Conservation (phyloP, 2,329 filamentous ascomycete species). For the Rachicladosporium sp. region DNA sequence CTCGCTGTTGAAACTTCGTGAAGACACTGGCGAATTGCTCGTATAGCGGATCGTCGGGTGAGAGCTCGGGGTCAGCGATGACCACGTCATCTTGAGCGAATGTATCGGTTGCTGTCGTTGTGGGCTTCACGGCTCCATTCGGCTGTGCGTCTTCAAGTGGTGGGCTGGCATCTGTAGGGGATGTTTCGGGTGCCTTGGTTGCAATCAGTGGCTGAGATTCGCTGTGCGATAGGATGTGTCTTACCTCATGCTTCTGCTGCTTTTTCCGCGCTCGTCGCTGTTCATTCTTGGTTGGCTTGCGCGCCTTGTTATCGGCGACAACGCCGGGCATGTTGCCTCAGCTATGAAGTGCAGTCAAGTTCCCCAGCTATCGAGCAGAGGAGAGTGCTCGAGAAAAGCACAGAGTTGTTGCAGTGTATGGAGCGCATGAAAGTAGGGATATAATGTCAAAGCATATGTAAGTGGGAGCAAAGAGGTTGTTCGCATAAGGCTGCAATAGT, state of each 20-base stretch:
- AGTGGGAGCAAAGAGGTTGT: no score
- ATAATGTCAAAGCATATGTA: no score
- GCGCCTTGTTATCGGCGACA: slow-evolving; percentile 19
- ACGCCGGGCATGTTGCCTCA: slow-evolving; percentile 22
- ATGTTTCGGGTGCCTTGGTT: slow-evolving; percentile 2
- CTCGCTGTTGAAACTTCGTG: slow-evolving; percentile 58
- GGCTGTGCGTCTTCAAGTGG: slow-evolving; percentile 11
- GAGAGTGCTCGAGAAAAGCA: no score
- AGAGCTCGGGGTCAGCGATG: slow-evolving; percentile 12
- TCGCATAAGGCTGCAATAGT: no score
- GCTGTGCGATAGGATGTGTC: background rate
- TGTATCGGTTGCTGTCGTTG: no score
- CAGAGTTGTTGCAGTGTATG: no score
- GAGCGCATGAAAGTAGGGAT: no score
- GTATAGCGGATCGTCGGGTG: slow-evolving; percentile 54
- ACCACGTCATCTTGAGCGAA: slow-evolving; percentile 7
- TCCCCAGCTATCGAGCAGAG: background rate
- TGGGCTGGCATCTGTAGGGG: slow-evolving; percentile 1
- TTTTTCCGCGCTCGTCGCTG: slow-evolving; percentile 89
- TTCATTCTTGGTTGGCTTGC: slow-evolving; percentile 86
- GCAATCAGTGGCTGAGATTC: slow-evolving; percentile 15
- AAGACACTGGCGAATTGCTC: slow-evolving; percentile 76
- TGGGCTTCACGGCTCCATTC: no score
- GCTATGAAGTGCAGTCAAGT: slow-evolving; percentile 2
- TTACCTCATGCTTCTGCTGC: slow-evolving; percentile 59